Conservation (phyloP, 306 rosid species). For the Glycine soja region DNA sequence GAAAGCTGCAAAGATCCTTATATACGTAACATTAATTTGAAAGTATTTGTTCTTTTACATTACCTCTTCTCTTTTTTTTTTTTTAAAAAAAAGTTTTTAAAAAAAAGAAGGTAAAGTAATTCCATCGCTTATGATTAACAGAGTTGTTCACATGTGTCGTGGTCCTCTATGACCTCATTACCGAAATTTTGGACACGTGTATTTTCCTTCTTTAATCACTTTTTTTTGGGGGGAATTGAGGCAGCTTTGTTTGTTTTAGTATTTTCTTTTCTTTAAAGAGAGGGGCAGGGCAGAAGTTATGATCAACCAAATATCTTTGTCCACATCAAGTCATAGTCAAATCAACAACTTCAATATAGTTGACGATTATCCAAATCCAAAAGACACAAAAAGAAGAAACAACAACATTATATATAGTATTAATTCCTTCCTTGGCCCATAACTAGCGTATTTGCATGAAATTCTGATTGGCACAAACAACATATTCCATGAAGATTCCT, state of each 20-base stretch:
- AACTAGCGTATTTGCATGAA: constrained; percentile 45
- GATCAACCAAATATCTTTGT: constrained; percentile 33
- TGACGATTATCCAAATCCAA: constrained; percentile 42
- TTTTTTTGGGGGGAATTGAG: too few species aligned
- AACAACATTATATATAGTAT: constrained; percentile 17
- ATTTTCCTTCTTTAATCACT: constrained; percentile 16
- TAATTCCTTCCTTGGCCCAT: constrained; percentile 30
- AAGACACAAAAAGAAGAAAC: constrained; percentile 44
- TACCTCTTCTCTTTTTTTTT: too few species aligned
- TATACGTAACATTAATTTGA: background rate
- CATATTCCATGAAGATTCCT: constrained; percentile 49
- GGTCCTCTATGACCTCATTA: constrained; percentile 37
- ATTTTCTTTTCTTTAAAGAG: background rate
- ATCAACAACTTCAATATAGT: constrained; percentile 43
- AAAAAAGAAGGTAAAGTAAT: background rate
- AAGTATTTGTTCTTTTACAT: background rate
- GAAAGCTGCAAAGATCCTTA: too few species aligned
- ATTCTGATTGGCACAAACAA: constrained; percentile 29
- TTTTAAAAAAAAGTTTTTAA: too few species aligned
- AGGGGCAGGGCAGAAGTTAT: background rate
- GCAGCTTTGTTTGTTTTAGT: constrained; percentile 6
- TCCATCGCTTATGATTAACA: constrained; percentile 10
- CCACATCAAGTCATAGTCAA: constrained; percentile 44
- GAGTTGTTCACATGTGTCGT: constrained; percentile 34
- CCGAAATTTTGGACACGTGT: constrained; percentile 35